Evolutionary conservation across 495 filamentous ascomycete species (phyloP).

Genomic region (Evernia prunastri): DNA sequence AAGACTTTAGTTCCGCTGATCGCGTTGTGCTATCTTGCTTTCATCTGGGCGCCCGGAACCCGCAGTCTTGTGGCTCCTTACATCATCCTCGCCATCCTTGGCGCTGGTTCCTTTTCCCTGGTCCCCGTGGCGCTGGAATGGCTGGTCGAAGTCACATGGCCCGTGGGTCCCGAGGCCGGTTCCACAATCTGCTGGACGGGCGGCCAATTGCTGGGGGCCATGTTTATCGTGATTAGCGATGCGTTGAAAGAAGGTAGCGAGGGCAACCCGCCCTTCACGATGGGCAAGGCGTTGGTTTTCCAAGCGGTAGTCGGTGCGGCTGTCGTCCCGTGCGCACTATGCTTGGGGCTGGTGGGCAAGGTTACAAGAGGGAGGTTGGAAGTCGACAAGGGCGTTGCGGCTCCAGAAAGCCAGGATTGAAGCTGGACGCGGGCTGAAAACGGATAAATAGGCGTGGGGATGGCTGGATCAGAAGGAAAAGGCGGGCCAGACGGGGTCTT

Average conservation of each 20-base stretch:
- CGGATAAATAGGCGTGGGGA: background rate
- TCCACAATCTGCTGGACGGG: conserved; percentile 77
- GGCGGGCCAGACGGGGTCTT: background rate
- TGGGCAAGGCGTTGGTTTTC: conserved; percentile 71
- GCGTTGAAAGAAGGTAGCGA: conserved; percentile 58
- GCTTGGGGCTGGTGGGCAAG: conserved; percentile 57
- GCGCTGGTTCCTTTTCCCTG: conserved; percentile 72
- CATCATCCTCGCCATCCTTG: conserved; percentile 63
- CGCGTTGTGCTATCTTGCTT: conserved; percentile 61
- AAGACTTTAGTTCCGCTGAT: conserved; percentile 70
- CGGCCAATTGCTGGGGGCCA: conserved; percentile 61
- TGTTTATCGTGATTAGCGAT: conserved; percentile 78
- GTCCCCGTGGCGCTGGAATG: conserved; percentile 83
- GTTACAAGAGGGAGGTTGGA: conserved; percentile 52
- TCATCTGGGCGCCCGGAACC: conserved; percentile 75
- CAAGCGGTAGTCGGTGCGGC: conserved; percentile 61
- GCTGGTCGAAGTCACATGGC: conserved; percentile 77
- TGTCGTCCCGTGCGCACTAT: conserved; percentile 59
- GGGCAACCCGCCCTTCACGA: conserved; percentile 57
- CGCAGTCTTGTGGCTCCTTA: conserved; percentile 64
- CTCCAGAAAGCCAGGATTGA: background rate
- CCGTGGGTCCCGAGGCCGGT: conserved; percentile 80
- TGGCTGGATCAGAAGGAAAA: background rate
- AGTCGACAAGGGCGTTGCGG: conserved; percentile 30
- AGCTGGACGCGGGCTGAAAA: background rate